A percentile compares a stretch with the other conserved stretches of the same genome.
These are phyloP conservation scores for Carex myosuroides DNA, from an alignment of 176 grass and related monocot species.

Conservation along the genomic window DNA sequence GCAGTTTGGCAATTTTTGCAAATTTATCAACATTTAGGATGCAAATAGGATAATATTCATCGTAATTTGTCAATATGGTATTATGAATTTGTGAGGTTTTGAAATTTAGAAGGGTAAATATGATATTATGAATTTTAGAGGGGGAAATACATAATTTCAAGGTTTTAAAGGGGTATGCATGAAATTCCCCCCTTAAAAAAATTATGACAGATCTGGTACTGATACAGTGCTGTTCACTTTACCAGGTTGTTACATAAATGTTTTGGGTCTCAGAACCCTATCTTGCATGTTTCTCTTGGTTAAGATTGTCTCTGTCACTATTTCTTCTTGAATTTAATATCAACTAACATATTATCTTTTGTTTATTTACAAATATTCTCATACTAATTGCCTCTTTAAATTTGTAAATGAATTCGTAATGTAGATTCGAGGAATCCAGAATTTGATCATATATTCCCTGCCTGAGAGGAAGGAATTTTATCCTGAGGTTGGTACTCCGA, in stretches of 20 bases:
- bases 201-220: neutral
- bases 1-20: neutral
- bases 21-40: neutral
- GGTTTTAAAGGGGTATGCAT: too few species aligned
- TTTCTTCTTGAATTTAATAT: neutral
- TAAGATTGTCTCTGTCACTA: neutral
- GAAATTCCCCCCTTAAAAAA: neutral
- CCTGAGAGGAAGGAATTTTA: constrained; percentile 88
- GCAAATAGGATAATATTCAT: neutral
- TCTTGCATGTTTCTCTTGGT: neutral
- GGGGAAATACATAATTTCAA: too few species aligned
- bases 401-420: constrained; percentile 18
- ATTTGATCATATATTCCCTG: constrained; percentile 81
- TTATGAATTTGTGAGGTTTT: too few species aligned
- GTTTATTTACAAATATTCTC: neutral
- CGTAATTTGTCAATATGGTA: neutral
- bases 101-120: too few species aligned
- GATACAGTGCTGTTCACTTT: neutral
- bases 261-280: neutral
- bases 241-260: neutral
- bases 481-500: constrained; percentile 53
- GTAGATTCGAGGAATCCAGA: constrained; percentile 68
- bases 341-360: neutral
- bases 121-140: too few species aligned
- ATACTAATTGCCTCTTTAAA: constrained; percentile 12